Evolutionary conservation across 148 eudicot species (phyloP).

Genomic region (Beta vulgaris): DNA sequence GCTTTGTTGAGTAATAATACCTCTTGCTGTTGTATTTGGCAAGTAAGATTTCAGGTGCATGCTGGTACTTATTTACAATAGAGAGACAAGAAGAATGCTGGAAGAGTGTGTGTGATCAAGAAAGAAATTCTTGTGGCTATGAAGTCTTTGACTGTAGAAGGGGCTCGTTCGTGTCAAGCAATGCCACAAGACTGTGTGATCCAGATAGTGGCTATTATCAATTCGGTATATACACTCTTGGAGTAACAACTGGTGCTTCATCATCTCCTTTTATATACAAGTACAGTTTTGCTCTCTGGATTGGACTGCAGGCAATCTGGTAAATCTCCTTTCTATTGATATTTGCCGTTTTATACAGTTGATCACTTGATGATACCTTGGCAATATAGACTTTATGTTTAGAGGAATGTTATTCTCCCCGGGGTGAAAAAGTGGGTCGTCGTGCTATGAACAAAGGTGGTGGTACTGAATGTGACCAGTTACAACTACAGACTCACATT

Average conservation of each 20-base stretch:
- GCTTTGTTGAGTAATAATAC: too few species aligned
- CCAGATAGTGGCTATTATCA: constrained; percentile 29
- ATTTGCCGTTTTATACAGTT: too few species aligned
- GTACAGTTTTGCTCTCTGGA: constrained; percentile 63
- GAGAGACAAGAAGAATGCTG: constrained; percentile 57
- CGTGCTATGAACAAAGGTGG: too few species aligned
- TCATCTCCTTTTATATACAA: constrained; percentile 37
- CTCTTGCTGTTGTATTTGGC: neutral
- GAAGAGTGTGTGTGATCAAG: constrained; percentile 35
- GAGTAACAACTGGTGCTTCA: constrained; percentile 35
- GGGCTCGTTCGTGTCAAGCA: constrained; percentile 43
- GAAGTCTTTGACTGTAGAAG: constrained; percentile 40
- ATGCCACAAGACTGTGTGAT: constrained; percentile 33
- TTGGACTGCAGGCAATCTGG: constrained; percentile 64
- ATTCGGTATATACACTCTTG: constrained; percentile 47
- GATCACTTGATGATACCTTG: too few species aligned
- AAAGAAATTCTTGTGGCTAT: constrained; percentile 29
- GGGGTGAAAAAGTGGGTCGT: too few species aligned
- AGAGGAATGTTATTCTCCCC: too few species aligned
- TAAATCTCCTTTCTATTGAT: constrained; percentile 9
- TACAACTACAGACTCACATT: too few species aligned
- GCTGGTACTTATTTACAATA: constrained; percentile 55
- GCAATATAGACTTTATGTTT: too few species aligned
- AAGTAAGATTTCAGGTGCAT: constrained; percentile 46
- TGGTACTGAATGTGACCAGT: too few species aligned